Base-by-base conservation (phyloP, 2,329 filamentous ascomycete species). In the Spiromastix sp. region DNA sequence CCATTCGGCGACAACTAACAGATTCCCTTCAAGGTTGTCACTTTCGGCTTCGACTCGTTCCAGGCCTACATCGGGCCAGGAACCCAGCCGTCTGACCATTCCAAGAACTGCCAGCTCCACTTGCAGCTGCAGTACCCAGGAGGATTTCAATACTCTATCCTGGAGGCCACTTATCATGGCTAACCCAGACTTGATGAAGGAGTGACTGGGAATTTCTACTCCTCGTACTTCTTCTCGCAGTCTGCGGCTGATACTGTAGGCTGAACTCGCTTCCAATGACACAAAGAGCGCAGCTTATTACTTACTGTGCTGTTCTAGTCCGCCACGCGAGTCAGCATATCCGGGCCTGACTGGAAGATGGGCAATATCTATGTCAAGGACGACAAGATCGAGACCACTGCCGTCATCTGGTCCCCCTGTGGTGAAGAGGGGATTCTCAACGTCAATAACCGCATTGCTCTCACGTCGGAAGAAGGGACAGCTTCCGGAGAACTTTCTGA, bases 371-470 rank as follows among this genome's bases (percentile, higher is more conserved):
- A 31, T 19, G 12, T 12, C 29, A 31, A 31, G 29, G 17, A 9
- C 20, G 29, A 31, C 17, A 10, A 31, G 29, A 17, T 31, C 9
- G 29, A 31, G 8, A 31, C 17, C 17, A 19, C 29, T 9, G 13
- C 29, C 12, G 15, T 31, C 9, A 17, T 31, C 29, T 31, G 29
- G 29, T 31, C 29, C 17, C 29, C 29, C 29, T 31, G 29, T 16
- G 29, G 29, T 31, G 29, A 13, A 2, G 29, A 31, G 29, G 29
- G 29, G 17, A 31, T 31, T 13, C 29, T 31, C 29, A 31, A 31
- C 29, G 20, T 31, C 29, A 31, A 31, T 17, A 31, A 31, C 29
- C 29, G 29, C 13, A 31, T 31, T 31, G 29, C 29, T 31, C 29
- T 31, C 17, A 31, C 29, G 6, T 31, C 29, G 29, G 6, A 9